A percentile compares a stretch with the other conserved stretches of the same genome.
Conservation (phyloP, 495 filamentous ascomycete species). For the Penicillium salamii region DNA sequence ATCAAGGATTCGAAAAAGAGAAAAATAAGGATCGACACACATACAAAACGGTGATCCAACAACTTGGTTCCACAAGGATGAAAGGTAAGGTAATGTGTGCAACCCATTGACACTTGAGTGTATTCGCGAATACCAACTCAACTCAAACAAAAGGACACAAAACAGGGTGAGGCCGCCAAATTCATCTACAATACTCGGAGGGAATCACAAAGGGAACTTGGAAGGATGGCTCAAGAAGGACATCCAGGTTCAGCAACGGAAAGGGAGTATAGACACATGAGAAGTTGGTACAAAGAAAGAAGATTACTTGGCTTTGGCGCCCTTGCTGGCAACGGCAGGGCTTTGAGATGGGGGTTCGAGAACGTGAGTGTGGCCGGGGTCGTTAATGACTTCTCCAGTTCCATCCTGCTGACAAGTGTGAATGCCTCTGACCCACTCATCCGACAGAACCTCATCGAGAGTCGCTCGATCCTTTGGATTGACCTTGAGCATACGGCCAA, state of each 20-base stretch:
- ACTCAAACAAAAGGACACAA: neutral
- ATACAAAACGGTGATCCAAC: too few species aligned
- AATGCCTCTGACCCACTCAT: conserved; percentile 83
- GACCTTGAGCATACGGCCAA: conserved; percentile 89
- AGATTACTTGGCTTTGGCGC: conserved; percentile 31
- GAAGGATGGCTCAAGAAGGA: neutral
- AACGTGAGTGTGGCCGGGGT: conserved; percentile 59
- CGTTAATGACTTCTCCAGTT: conserved; percentile 50
- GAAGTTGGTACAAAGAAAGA: conserved; percentile 21
- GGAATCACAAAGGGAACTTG: conserved; percentile 1
- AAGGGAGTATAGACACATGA: conserved; percentile 19
- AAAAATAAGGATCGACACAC: too few species aligned
- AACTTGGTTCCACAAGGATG: too few species aligned
- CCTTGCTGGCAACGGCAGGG: conserved; percentile 43
- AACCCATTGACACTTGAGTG: neutral
- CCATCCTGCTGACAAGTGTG: conserved; percentile 61
- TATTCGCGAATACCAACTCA: conserved; percentile 9
- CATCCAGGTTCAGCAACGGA: neutral
- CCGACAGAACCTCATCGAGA: conserved; percentile 77
- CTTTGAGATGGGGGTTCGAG: conserved; percentile 55
- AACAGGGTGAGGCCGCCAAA: neutral
- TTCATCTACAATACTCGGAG: conserved; percentile 11
- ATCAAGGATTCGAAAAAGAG: neutral
- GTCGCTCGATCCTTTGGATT: conserved; percentile 80
- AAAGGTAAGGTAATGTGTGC: neutral